Evolutionary conservation across 805 yeast species (phyloP).

Genomic region (Metschnikowia gruessii): DNA sequence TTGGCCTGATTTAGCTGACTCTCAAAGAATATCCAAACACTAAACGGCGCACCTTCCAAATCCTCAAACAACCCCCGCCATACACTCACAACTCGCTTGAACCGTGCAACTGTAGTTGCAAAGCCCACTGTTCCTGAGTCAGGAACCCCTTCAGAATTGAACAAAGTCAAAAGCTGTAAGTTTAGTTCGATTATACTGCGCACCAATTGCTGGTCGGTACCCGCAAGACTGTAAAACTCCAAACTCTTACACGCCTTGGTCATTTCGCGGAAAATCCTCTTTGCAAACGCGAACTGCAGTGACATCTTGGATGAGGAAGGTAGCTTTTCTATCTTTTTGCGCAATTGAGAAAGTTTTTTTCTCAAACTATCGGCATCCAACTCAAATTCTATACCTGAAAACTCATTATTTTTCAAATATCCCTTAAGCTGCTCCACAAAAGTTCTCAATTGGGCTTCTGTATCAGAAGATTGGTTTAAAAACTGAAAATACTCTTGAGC

Average conservation of each 20-base stretch:
- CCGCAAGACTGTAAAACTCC: neutral
- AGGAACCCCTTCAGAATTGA: neutral
- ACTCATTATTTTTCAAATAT: neutral
- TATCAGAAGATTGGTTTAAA: neutral
- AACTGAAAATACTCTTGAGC: too few species aligned
- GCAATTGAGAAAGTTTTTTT: neutral
- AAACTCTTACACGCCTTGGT: neutral
- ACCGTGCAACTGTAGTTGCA: neutral
- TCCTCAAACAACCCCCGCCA: neutral
- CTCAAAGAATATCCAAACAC: too few species aligned
- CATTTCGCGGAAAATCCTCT: neutral
- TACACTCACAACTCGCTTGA: neutral
- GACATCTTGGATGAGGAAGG: too few species aligned
- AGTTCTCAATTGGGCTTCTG: neutral
- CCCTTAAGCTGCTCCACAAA: neutral
- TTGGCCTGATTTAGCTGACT: neutral
- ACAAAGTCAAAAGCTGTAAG: neutral
- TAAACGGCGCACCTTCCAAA: neutral
- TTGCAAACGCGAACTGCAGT: neutral
- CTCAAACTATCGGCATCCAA: neutral
- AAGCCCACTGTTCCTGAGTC: neutral
- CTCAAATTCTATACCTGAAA: neutral
- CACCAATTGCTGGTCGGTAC: neutral
- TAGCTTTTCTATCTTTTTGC: too few species aligned
- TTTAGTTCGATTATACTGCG: neutral